Percentiles rank a stretch among this genome's conserved stretches.
These are phyloP conservation scores for Annona squamosa DNA, from an alignment of 164 flowering plant species.

Conservation along the genomic window DNA sequence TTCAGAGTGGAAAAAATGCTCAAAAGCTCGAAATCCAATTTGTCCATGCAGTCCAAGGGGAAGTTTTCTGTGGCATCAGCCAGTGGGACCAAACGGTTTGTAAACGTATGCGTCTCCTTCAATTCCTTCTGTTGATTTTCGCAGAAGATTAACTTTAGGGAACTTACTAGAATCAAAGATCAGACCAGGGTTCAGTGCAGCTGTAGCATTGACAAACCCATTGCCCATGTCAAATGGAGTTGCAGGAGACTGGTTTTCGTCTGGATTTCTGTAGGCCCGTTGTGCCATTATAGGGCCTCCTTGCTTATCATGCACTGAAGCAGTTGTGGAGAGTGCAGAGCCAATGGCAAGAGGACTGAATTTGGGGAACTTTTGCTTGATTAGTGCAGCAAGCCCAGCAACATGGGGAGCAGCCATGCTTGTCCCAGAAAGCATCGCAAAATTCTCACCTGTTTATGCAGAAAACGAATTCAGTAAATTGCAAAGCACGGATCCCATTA, in stretches of 20 bases:
- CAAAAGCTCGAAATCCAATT: not conserved
- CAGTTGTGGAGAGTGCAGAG: constrained; percentile 93
- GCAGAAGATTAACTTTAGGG: not conserved
- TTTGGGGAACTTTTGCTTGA: constrained; percentile 70
- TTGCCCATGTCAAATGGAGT: constrained; percentile 99
- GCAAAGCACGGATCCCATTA: not conserved
- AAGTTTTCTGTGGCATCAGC: not conserved
- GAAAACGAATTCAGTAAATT: not conserved
- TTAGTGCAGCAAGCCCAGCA: constrained; percentile 89
- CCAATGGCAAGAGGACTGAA: constrained; percentile 88
- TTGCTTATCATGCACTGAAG: constrained; percentile 53
- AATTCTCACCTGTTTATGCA: constrained; percentile 59
- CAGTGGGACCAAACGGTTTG: not conserved
- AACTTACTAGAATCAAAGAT: constrained; percentile 74
- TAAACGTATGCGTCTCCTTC: not conserved
- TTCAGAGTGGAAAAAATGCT: no score
- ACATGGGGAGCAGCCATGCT: constrained; percentile 99
- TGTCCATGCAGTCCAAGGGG: not conserved
- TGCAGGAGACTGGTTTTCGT: constrained; percentile 77
- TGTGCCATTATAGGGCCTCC: constrained; percentile 95
- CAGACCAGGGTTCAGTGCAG: constrained; percentile 81
- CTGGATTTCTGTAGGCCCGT: constrained; percentile 79
- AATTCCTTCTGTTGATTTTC: not conserved
- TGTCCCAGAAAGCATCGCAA: constrained; percentile 97
- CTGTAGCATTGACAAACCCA: constrained; percentile 93